Evolutionary conservation across 1,284 basidiomycete genomes (phyloP), one percentile per base, ranked within the genome.

Genomic region (Ceratorhiza oryzae-sativae): DNA sequence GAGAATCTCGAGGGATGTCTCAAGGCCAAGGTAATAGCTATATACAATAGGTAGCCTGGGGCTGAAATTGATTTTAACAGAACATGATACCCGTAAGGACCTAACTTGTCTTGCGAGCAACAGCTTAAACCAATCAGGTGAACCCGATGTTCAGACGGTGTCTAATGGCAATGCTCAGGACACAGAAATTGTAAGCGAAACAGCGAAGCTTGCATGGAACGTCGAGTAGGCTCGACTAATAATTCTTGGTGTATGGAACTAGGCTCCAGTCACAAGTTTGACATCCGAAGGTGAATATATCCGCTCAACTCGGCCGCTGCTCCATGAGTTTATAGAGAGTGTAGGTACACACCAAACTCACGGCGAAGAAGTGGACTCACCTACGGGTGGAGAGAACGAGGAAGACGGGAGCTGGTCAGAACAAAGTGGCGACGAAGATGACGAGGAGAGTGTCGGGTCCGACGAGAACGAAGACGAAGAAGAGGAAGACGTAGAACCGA

Each of bases 401-500:
- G 62, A 60, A 6, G 75, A 75, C 12, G 59, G 72, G 0, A 65
- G 63, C 42, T 41, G 39, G 32, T 48, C 32, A 5, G 65, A 27
- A 1, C 76, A 72, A 23, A 56, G 56, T 12, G 73, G 59, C 10
- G 53, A 56, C n/a, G 74, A 71, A 3, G 76, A 76, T 25, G 62
- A 71, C 5, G 34, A 60, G 20, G 59, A 70, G 4, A 83, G 82
- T 0, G 85, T 81, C 0, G 85, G 83, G 0, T 86, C 85, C 0
- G 86, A 85, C 0, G 86, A 85, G 0, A 86, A 86, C 0, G 86
- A 88, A 0, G 85, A 86, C 0, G 87, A 87, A 0, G 88, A 88
- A 0, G 87, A 89, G 0, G 91, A 90, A 0, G 90, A 92, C 18
- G 90, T 91, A n/a, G 92, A 94, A 77, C 91, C 91, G 2, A 87